Base-by-base conservation (phyloP, 2,329 filamentous ascomycete species). In the Canariomyces notabilis region DNA sequence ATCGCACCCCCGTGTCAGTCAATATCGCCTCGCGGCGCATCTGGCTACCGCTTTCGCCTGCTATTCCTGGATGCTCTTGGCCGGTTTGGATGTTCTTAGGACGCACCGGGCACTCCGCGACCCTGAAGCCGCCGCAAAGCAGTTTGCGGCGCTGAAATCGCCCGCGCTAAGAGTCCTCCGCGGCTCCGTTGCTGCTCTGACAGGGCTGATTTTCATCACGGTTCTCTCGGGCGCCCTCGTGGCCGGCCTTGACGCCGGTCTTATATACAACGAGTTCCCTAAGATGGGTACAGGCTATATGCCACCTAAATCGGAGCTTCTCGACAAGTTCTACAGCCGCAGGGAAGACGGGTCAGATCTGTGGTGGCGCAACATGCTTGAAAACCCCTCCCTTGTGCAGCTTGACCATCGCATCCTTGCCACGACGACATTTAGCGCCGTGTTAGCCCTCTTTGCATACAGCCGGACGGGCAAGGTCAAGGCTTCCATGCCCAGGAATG, bases 201-300 rank as follows among this genome's bases (percentile, higher is more conserved):
- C 84, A 7, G 72, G 75, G 3, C 78, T 98, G 20, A 82, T 95
- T 57, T 97, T 95, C 68, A 74, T 78, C 26, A 98, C 93, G 4
- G 89, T 87, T 61, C 87, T 98, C 79, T 96, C 93, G 4, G 93
- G 91, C 44, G 91, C 84, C 5, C 78, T 98, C 2, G 93, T 98
- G 23, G 93, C 93, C 6, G 93, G 93, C 23, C 82, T 98, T 12
- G 93, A 98, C 63, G 93, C 93, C 7, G 93, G 93, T 7, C 76
- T 98, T 46, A 97, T 98, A 68, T 98, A 98, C 75, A 98, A 98
- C 65, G 89, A 98, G 67, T 97, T 98, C 66, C 93, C 93, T 6
- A 87, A 79, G 68, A 98, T 98, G 93, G 93, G 93, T 7, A 68
- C 80, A 3, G 89, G 89, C 9, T 71, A 95, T 18, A 76, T 88